phyloP scores from a whole-genome alignment of 179 eudicot species.

The Sideroxylon spinosum region DNA sequence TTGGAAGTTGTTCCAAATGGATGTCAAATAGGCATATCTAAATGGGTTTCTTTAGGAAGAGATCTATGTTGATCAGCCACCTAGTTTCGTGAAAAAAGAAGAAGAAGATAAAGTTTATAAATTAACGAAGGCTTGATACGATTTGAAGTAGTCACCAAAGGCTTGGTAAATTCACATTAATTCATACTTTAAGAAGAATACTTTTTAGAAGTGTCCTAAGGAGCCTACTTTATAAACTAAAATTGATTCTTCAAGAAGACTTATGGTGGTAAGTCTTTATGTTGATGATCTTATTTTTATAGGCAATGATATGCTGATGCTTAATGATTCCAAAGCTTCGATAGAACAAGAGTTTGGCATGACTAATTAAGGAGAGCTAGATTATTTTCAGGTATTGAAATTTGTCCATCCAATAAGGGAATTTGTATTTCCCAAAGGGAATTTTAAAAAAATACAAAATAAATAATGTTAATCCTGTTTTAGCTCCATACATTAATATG shows the following conservation, averaged over 20 bases:
- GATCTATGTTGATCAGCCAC: background rate
- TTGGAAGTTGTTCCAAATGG: conserved; percentile 6
- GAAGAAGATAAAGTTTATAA: background rate
- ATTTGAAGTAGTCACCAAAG: conserved; percentile 2
- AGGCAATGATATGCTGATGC: no score
- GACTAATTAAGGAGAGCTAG: background rate
- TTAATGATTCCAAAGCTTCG: no score
- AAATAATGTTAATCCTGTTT: background rate
- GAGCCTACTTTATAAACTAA: conserved; percentile 7
- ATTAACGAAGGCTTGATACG: background rate
- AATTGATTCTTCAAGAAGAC: background rate
- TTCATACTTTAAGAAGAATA: conserved; percentile 1
- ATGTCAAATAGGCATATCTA: background rate
- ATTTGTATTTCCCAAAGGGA: conserved; percentile 1
- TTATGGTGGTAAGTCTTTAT: conserved; percentile 9
- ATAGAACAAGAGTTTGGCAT: background rate
- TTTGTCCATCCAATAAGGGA: background rate
- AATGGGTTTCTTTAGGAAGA: background rate
- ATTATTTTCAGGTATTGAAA: background rate
- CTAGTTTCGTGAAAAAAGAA: background rate
- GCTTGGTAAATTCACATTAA: conserved; percentile 8
- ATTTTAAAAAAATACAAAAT: conserved; percentile 3
- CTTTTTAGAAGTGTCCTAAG: conserved; percentile 1
- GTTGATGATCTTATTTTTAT: conserved; percentile 5
- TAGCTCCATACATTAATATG: background rate